phyloP scores from a whole-genome alignment of 192 early-diverging fungal species.

The Linnemannia hyalina region DNA sequence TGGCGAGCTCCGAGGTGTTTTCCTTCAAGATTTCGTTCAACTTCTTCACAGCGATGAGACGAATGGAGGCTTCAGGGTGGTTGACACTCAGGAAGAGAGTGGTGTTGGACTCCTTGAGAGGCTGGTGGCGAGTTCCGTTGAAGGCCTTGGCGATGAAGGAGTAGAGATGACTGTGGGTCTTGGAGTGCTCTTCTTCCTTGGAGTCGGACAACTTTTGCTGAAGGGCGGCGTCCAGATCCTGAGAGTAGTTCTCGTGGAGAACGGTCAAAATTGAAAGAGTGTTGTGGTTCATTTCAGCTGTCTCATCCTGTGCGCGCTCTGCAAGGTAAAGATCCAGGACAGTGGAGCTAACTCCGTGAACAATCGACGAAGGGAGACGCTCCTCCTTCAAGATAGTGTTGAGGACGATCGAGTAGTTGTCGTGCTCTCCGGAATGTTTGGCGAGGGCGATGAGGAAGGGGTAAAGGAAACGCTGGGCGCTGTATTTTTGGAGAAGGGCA shows the following conservation, averaged over 20 bases:
- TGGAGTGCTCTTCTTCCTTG: conserved; percentile 25
- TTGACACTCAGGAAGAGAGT: conserved; percentile 87
- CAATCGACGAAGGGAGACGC: conserved; percentile 46
- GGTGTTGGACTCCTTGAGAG: conserved; percentile 77
- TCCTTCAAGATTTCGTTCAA: conserved; percentile 68
- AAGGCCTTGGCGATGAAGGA: conserved; percentile 68
- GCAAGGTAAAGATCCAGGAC: conserved; percentile 57
- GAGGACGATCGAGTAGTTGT: conserved; percentile 45
- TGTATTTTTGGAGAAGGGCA: conserved; percentile 54
- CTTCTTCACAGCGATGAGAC: conserved; percentile 78
- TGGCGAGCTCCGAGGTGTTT: conserved; percentile 49
- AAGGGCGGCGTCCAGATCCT: conserved; percentile 59
- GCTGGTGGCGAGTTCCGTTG: conserved; percentile 67
- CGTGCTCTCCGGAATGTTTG: conserved; percentile 33
- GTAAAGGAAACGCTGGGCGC: conserved; percentile 61
- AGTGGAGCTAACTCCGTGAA: conserved; percentile 49
- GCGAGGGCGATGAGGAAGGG: conserved; percentile 52
- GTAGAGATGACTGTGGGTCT: conserved; percentile 60
- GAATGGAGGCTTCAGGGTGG: conserved; percentile 76
- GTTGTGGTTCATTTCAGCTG: conserved; percentile 20
- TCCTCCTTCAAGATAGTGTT: conserved; percentile 48
- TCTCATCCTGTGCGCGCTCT: conserved; percentile 23
- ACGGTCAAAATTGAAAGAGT: conserved; percentile 41
- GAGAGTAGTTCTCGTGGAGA: conserved; percentile 59
- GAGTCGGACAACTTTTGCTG: conserved; percentile 55